Evolutionary conservation across 257 asterid genomes (phyloP), one percentile per base, ranked within the genome.

Genomic region (Solanum medicagineum): DNA sequence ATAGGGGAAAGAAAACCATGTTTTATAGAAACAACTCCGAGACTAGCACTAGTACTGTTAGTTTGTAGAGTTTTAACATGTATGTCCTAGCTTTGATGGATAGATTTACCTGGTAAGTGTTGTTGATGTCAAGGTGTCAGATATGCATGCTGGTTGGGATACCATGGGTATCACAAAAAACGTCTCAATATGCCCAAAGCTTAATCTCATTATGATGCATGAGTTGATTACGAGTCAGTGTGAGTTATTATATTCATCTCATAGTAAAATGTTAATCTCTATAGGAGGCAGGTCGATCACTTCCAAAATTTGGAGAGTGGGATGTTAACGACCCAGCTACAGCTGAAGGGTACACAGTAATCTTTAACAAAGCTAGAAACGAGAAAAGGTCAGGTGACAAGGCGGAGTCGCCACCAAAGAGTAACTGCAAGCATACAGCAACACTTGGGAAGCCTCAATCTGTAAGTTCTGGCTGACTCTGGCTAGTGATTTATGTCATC

Each of bases 251-350:
- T 36, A 36, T 36, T 36, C 42, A 36, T 79, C 45, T 73, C 57
- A 73, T 3, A n/a, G 81, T 73, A 20, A 7, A 26, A 49, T 26
- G 3, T 49, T n/a, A 47, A 36, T 24, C 81, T 57, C 51, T 81
- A 40, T 70, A 92, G 94, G 92, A 89, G 80, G 85, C 83, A 59
- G 93, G 93, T 56, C 88, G 91, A 57, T 93, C 94, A 42, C 81
- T 93, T 85, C 96, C 96, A 4, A 93, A 93, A 87, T 93, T 93
- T 84, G 96, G 96, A 32, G 96, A 93, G 87, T 93, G 96, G 96
- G 93, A 93, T 70, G 96, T 93, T 40, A 93, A 93, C 83, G 93
- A 93, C 88, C 94, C 93, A 63, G 93, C 93, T 66, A 89, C 93
- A 24, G 92, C 93, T 42, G 94, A 93, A 88, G 94, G 96, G 77